A percentile compares a stretch with the other conserved stretches of the same genome.
Conservation (phyloP, 73 alveolate genomes). For the Paraurostyla sp. region DNA sequence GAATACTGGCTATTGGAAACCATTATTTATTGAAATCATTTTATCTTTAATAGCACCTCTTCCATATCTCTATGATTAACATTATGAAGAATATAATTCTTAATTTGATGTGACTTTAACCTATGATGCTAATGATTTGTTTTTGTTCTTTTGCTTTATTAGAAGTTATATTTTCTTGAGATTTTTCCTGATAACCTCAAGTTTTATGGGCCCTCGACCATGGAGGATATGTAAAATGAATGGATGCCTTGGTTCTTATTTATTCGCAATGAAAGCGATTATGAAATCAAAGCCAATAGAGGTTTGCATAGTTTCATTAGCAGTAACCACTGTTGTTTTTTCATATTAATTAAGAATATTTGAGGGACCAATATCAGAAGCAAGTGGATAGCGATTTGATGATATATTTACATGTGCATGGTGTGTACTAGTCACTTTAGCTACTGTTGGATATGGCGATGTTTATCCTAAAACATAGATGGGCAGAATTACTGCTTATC, state of each 20-base stretch:
- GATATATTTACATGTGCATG: conserved; percentile 85
- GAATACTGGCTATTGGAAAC: conserved; percentile 66
- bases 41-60: conserved; percentile 48
- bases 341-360: conserved; percentile 62
- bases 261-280: conserved; percentile 69
- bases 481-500: conserved; percentile 92
- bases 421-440: conserved; percentile 92
- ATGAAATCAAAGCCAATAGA: conserved; percentile 71
- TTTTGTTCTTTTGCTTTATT: conserved; percentile 39
- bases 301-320: conserved; percentile 35
- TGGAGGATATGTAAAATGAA: conserved; percentile 67
- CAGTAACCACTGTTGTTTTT: conserved; percentile 26
- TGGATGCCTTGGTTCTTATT: conserved; percentile 72
- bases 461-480: conserved; percentile 95
- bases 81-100: conserved; percentile 50
- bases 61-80: conserved; percentile 54
- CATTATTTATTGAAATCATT: conserved; percentile 34
- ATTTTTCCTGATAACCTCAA: background rate
- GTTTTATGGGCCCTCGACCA: conserved; percentile 57
- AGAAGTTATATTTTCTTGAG: conserved; percentile 42
- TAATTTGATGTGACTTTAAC: conserved; percentile 23
- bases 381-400: conserved; percentile 52
- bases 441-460: conserved; percentile 98
- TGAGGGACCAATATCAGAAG: conserved; percentile 76
- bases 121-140: conserved; percentile 53